These are phyloP conservation scores for Trichosporon sp. DNA, from an alignment of 1,284 basidiomycete species.

Conservation along the genomic window DNA sequence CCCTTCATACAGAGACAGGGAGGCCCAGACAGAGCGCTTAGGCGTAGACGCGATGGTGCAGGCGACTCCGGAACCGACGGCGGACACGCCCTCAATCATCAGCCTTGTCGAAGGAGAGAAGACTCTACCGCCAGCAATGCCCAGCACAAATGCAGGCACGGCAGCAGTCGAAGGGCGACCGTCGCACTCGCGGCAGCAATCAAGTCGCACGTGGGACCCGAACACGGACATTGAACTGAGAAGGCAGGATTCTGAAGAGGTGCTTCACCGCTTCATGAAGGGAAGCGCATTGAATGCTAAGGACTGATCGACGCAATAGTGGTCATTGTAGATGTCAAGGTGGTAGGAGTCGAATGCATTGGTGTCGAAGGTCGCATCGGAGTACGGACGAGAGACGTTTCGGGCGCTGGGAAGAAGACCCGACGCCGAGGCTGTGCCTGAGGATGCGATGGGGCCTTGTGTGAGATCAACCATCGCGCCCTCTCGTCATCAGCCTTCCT, in stretches of 20 bases:
- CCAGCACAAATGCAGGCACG: background rate
- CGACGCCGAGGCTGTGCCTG: background rate
- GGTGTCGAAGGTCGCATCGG: too few species aligned
- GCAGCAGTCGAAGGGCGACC: background rate
- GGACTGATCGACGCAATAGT: too few species aligned
- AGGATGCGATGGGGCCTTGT: background rate
- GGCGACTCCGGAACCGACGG: conserved; percentile 9
- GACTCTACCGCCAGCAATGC: background rate
- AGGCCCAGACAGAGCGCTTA: conserved; percentile 32
- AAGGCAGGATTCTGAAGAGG: conserved; percentile 73
- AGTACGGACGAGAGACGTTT: too few species aligned
- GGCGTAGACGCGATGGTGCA: conserved; percentile 33
- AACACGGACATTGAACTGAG: conserved; percentile 34
- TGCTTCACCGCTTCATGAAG: conserved; percentile 59
- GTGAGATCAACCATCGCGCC: background rate
- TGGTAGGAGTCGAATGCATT: too few species aligned
- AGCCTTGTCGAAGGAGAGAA: too few species aligned
- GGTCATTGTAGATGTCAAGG: too few species aligned
- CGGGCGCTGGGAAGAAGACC: background rate
- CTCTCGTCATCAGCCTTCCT: background rate
- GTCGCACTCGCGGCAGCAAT: background rate
- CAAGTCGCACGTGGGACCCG: conserved; percentile 33
- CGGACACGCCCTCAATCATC: background rate
- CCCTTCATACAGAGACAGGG: conserved; percentile 30
- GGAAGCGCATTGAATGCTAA: too few species aligned